Evolutionary conservation across 140 eudicot genomes (phyloP), one percentile per base, ranked within the genome.

Genomic region (Stevia rebaudiana): DNA sequence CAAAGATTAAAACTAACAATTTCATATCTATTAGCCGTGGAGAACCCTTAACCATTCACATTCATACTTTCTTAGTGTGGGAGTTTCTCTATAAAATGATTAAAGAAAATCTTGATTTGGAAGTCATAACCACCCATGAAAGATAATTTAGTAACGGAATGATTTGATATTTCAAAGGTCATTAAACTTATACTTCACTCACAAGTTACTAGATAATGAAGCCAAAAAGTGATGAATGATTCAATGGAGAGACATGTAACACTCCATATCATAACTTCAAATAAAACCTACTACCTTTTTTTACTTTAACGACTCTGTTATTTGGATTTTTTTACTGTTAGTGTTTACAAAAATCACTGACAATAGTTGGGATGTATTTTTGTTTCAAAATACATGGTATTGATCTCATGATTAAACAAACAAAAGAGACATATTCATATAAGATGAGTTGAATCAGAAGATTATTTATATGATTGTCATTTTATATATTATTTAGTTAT

Each of bases 101-200:
- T 40, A 68, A 75, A 75, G 65, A 68, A 46, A 75, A 68, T 44
- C 80, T 74, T 55, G 81, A 74, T 79, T 73, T 76, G 55, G 55
- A 78, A 64, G 84, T 74, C 61, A 76, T 75, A 78, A 70, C 82
- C 84, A 72, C 82, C 79, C 64, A 58, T 67, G 50, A 68, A 68
- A 51, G 51, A 42, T 11, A 43, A 76, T 51, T 61, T 61, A 59
- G 65, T 74, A 64, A 74, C 76, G 74, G 59, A 53, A 69, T 76
- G 74, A 75, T 83, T 79, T 79, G 75, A 74, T 53, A 25, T 66
- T 74, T 67, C 79, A 74, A 67, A 74, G 67, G 12, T 65, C 65
- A 73, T 64, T 64, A 64, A 73, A 73, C 78, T n/a, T 59, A 67
- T 75, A 74, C 79, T 75, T 78, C 77, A 69, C 33, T 75, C 63